These are phyloP conservation scores for Lodderomyces parapsilosis DNA, from an alignment of 1,139 yeast genomes.

Conservation along the genomic window DNA sequence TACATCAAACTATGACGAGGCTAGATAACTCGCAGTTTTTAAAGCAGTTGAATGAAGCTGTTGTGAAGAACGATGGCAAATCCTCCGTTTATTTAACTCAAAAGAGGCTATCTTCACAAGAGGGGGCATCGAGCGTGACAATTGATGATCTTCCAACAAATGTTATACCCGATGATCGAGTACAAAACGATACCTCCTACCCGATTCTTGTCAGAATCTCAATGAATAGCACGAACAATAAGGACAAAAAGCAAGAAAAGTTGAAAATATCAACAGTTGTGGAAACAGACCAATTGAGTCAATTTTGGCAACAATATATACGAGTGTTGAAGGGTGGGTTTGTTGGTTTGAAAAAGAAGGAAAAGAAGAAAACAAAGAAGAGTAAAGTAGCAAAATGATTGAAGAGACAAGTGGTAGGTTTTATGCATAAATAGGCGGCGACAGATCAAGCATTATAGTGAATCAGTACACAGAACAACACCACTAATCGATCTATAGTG, in stretches of 20 bases:
- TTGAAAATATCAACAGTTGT: conserved; percentile 66
- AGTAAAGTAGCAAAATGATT: conserved; percentile 3
- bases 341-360: conserved; percentile 52
- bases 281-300: conserved; percentile 51
- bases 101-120: conserved; percentile 27
- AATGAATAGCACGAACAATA: conserved; percentile 50
- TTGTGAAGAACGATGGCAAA: conserved; percentile 34
- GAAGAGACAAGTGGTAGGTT: too few relatives aligned
- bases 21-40: conserved; percentile 41
- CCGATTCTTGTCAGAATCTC: conserved; percentile 53
- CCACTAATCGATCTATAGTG: too few relatives aligned
- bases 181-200: conserved; percentile 28
- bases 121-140: not conserved
- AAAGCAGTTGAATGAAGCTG: conserved; percentile 26
- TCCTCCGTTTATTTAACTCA: conserved; percentile 46
- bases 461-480: too few relatives aligned
- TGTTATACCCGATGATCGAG: conserved; percentile 21
- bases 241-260: conserved; percentile 43
- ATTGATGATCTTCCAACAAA: conserved; percentile 37
- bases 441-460: too few relatives aligned
- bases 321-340: conserved; percentile 59
- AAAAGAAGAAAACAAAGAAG: conserved; percentile 52
- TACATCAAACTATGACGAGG: conserved; percentile 28
- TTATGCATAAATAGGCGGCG: too few relatives aligned
- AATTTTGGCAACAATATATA: conserved; percentile 70